These are phyloP conservation scores for Cadophora sp. DNA, from an alignment of 2,329 filamentous ascomycete genomes.

Conservation along the genomic window DNA sequence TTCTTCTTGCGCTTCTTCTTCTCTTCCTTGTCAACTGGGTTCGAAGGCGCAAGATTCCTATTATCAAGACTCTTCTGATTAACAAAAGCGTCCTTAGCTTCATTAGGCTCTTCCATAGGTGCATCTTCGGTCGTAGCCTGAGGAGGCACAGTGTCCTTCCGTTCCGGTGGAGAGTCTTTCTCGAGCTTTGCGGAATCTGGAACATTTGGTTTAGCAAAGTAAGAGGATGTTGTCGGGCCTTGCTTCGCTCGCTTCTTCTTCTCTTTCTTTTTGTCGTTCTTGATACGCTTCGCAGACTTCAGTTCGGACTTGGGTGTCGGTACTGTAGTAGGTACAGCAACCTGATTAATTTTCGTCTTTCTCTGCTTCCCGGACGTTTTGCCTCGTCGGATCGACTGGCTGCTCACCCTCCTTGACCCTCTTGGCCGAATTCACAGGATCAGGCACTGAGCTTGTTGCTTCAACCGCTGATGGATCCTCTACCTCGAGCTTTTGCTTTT, in stretches of 20 bases:
- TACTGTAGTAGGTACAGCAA: not conserved
- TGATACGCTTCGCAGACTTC: not conserved
- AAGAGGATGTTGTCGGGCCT: constrained; percentile 21
- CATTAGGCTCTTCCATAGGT: not conserved
- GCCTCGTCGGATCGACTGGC: not conserved
- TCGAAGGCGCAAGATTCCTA: not conserved
- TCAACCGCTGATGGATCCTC: not conserved
- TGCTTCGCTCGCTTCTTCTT: constrained; percentile 21
- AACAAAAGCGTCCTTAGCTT: not conserved
- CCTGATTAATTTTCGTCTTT: not conserved
- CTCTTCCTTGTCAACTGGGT: constrained; percentile 1
- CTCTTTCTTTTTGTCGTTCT: not conserved
- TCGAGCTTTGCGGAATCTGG: not conserved
- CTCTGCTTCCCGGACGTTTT: not conserved
- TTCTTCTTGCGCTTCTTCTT: constrained; percentile 35
- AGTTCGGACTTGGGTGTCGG: not conserved
- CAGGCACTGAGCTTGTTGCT: not conserved
- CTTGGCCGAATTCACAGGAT: not conserved
- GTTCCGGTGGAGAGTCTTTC: not conserved
- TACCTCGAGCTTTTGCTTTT: not conserved
- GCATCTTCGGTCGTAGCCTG: not conserved
- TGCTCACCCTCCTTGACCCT: constrained; percentile 9
- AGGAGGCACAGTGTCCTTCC: not conserved
- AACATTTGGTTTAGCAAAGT: constrained; percentile 11
- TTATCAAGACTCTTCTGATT: not conserved